Evolutionary conservation across 495 filamentous ascomycete species (phyloP), one percentile per base, ranked within the genome.

Genomic region (Extremus antarcticus): DNA sequence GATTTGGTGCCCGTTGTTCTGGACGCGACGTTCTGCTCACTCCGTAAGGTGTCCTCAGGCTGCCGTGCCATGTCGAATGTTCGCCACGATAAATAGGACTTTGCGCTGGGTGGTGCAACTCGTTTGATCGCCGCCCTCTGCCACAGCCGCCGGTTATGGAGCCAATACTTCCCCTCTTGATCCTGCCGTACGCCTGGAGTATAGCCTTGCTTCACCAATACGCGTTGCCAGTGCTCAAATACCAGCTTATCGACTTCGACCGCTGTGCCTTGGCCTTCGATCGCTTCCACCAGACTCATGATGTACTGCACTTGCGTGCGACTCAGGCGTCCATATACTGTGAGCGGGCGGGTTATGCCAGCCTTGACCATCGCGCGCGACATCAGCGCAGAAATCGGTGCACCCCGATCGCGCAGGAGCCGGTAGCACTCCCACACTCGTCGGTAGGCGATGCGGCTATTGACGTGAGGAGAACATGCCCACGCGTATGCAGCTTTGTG

Each of bases 181-280:
- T 35, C 29, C 29, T 35, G 29, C 29, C 29, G 29, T 35, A 35
- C 13, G 29, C 29, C 29, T 4, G 29, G 29, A 13, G 7, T 4
- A 35, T 35, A 58, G 19, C 50, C 43, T 43, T 32, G 4, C 4
- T 7, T n/a, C 52, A 25, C 23, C 51, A 29, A 57, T 58, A 66
- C 43, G 41, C 24, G 22, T 56, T 53, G 50, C 43, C 49, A 23
- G 20, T 35, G 16, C 7, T 47, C 43, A n/a, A 19, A 69, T 17
- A 68, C 58, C 43, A 62, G 11, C 8, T 29, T 2, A 49, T 69
- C 65, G 23, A 69, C 24, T 52, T 60, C 21, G 10, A 43, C 41
- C 29, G 66, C 67, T 11, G 61, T 56, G 8, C 64, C 62, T 11
- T 55, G 24, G 3, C 69, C 63, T 50, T 70, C 68, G 15, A 61